Percentiles rank a stretch among this genome's conserved stretches.
Evolutionary conservation across 495 filamentous ascomycete species (phyloP).

Genomic region (Talaromyces thailandensis): DNA sequence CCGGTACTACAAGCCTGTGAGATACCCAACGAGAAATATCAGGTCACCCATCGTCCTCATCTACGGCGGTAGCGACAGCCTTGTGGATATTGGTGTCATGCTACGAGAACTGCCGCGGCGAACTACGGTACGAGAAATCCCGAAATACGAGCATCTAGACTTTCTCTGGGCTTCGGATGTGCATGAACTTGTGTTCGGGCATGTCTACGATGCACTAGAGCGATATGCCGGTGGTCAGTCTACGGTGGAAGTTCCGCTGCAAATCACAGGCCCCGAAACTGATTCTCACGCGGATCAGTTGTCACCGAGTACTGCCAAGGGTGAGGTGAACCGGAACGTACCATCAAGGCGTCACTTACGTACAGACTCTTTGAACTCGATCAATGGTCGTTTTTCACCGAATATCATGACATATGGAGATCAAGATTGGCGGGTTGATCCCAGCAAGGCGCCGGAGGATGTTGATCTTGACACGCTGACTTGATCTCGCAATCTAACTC

Average conservation of each 20-base stretch:
- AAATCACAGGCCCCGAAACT: not conserved
- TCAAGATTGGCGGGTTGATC: constrained; percentile 1
- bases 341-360: not conserved
- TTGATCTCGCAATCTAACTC: not conserved
- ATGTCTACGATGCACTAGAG: constrained; percentile 82
- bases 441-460: constrained; percentile 3
- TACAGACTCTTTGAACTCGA: not conserved
- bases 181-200: constrained; percentile 72
- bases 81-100: constrained; percentile 95
- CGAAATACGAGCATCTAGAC: constrained; percentile 92
- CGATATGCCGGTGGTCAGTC: constrained; percentile 32
- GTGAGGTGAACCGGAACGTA: not conserved
- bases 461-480: constrained; percentile 1
- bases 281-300: not conserved
- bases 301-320: not conserved
- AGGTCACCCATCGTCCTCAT: constrained; percentile 89
- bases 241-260: not conserved
- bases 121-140: constrained; percentile 74
- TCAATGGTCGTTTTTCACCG: not conserved
- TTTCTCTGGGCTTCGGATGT: constrained; percentile 93
- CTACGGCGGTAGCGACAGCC: constrained; percentile 85
- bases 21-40: constrained; percentile 94
- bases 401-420: not conserved
- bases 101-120: constrained; percentile 73
- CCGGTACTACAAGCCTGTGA: constrained; percentile 80